phyloP scores from a whole-genome alignment of 768 basidiomycete species.

The Brasilioporus rufonigricans region DNA sequence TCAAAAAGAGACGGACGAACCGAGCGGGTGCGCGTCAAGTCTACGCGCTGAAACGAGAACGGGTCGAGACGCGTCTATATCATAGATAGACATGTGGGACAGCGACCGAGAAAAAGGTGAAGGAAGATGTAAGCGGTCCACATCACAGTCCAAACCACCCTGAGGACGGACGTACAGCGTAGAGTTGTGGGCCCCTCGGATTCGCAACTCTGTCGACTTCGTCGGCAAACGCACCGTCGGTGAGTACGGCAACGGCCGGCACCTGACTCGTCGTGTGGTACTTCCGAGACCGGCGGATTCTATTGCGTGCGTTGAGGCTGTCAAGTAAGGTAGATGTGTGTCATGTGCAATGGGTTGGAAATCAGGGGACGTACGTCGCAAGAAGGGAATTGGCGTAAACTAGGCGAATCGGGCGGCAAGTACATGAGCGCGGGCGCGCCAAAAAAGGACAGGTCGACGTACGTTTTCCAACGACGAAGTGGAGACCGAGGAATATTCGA shows the following conservation, averaged over 20 bases:
- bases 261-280: neutral
- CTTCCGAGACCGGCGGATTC: constrained; percentile 2
- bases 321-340: neutral
- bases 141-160: too few relatives aligned
- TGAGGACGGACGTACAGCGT: neutral
- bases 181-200: too few relatives aligned
- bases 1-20: constrained; percentile 8
- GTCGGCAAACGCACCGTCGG: neutral
- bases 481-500: constrained; percentile 23
- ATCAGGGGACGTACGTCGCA: constrained; percentile 20
- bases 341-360: neutral
- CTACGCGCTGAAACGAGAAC: neutral
- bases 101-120: too few relatives aligned
- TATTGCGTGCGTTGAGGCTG: constrained; percentile 22
- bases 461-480: constrained; percentile 26
- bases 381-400: constrained; percentile 28
- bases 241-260: neutral
- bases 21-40: neutral
- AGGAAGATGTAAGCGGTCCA: neutral
- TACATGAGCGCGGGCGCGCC: neutral
- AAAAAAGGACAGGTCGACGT: neutral
- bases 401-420: neutral
- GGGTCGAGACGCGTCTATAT: constrained; percentile 4
- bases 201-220: neutral
- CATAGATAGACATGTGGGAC: too few relatives aligned